phyloP scores from a whole-genome alignment of 192 early-diverging fungal genomes.

The Piromyces sp. region DNA sequence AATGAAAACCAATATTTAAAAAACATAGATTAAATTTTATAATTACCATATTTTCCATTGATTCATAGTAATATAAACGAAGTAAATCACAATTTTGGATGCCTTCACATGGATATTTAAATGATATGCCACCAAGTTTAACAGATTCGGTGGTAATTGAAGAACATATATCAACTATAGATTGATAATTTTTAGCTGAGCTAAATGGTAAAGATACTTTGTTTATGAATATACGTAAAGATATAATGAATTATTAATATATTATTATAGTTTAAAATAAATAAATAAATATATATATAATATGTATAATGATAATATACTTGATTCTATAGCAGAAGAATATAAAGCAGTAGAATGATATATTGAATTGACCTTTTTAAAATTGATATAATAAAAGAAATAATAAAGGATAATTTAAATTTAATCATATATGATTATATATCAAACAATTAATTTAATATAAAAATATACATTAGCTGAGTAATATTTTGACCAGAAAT shows the following conservation, averaged over 20 bases:
- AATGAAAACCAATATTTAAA: too few relatives aligned
- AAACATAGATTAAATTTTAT: too few relatives aligned
- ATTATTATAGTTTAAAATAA: too few relatives aligned
- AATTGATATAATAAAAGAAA: too few relatives aligned
- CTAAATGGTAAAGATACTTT: neutral
- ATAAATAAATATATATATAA: too few relatives aligned
- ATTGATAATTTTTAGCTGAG: neutral
- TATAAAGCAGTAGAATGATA: neutral
- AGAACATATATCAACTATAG: neutral
- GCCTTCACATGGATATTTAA: neutral
- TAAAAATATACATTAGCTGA: neutral
- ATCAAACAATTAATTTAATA: too few relatives aligned
- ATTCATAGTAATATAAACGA: neutral
- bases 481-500: neutral
- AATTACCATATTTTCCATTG: neutral
- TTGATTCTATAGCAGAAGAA: neutral
- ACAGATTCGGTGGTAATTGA: neutral
- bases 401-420: neutral
- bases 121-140: neutral
- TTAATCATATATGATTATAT: neutral
- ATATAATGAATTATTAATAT: too few relatives aligned
- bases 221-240: too few relatives aligned
- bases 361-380: neutral
- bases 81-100: neutral
- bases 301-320: neutral